These are phyloP conservation scores for Apiotrichum laibachii DNA, from an alignment of 1,284 basidiomycete genomes.

Conservation along the genomic window DNA sequence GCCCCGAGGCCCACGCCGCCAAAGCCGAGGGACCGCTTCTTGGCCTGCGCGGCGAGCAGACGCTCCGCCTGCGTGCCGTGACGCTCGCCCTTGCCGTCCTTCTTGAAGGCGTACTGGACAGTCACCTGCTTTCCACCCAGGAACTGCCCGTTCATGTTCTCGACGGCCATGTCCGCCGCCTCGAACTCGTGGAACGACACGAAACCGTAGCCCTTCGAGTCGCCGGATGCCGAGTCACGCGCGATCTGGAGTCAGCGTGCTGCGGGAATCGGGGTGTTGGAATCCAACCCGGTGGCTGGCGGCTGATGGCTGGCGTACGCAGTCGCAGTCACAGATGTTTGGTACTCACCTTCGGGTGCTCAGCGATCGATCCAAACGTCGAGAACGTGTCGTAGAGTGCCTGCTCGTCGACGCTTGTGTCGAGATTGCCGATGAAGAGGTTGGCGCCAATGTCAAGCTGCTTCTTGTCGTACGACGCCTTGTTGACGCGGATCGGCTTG, in stretches of 20 bases:
- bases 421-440: slow-evolving; percentile 91
- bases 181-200: slow-evolving; percentile 97
- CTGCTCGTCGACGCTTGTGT: slow-evolving; percentile 89
- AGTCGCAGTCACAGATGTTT: neutral
- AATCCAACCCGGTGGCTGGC: no score
- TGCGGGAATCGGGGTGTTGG: neutral
- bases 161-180: slow-evolving; percentile 90
- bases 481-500: slow-evolving; percentile 97
- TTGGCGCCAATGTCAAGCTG: slow-evolving; percentile 98
- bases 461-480: slow-evolving; percentile 95
- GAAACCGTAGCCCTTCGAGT: slow-evolving; percentile 95
- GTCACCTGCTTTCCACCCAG: slow-evolving; percentile 96
- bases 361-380: slow-evolving; percentile 88
- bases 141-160: slow-evolving; percentile 96
- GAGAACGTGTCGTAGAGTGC: slow-evolving; percentile 91
- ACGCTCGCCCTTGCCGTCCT: slow-evolving; percentile 95
- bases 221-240: slow-evolving; percentile 76
- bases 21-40: slow-evolving; percentile 49
- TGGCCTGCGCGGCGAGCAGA: slow-evolving; percentile 87
- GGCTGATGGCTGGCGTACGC: no score
- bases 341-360: slow-evolving; percentile 79
- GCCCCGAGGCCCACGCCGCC: slow-evolving; percentile 18
- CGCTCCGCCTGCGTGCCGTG: slow-evolving; percentile 95
- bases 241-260: slow-evolving; percentile 63
- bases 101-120: slow-evolving; percentile 97